Evolutionary conservation across 2,329 filamentous ascomycete genomes (phyloP).

Genomic region (Boeremia exigua): DNA sequence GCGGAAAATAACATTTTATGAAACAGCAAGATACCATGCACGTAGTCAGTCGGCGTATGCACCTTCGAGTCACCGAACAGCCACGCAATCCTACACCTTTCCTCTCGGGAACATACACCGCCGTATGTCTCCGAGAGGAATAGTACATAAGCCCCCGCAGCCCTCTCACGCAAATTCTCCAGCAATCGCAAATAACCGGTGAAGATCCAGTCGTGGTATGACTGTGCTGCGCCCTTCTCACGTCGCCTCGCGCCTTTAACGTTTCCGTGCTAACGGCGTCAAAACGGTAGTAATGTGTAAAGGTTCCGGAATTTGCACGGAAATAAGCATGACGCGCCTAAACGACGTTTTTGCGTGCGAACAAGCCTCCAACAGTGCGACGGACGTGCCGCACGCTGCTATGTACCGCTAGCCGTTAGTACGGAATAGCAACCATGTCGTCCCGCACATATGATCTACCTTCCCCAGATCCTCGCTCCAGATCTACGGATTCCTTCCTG

Average conservation of each 20-base stretch:
- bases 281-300: no score
- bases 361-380: slow-evolving; percentile 13
- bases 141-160: neutral
- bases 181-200: neutral
- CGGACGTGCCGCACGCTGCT: slow-evolving; percentile 8
- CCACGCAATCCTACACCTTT: neutral
- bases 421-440: neutral
- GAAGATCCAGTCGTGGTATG: neutral
- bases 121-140: slow-evolving; percentile 9
- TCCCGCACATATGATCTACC: neutral
- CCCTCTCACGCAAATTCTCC: no score
- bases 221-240: neutral
- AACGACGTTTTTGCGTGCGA: slow-evolving; percentile 12
- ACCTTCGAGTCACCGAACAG: neutral
- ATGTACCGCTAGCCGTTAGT: neutral
- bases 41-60: neutral
- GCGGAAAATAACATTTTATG: slow-evolving; percentile 17
- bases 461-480: neutral
- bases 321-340: slow-evolving; percentile 7
- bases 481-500: neutral
- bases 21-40: neutral
- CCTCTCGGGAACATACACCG: slow-evolving; percentile 4
- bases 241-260: no score
- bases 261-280: neutral
- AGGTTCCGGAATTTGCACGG: neutral